Conservation (phyloP, 2,329 filamentous ascomycete genomes). For the Botrytis galanthina region DNA sequence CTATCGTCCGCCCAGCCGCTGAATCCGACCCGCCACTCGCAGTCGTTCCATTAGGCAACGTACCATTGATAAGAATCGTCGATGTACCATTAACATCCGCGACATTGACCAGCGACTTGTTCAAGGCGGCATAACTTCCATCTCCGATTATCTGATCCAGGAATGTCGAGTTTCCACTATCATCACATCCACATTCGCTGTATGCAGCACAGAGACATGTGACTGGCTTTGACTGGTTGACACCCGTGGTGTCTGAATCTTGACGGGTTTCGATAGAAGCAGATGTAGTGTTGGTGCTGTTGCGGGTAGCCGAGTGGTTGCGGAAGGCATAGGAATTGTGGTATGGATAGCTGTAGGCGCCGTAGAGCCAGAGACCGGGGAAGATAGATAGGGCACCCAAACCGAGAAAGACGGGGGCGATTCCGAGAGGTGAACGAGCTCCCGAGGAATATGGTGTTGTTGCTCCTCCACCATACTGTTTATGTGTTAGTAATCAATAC, state of each 20-base stretch:
- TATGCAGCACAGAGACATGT: conserved; percentile 58
- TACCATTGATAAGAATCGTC: conserved; percentile 73
- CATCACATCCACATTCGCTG: conserved; percentile 65
- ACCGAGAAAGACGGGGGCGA: conserved; percentile 54
- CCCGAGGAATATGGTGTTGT: conserved; percentile 59
- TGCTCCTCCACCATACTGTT: conserved; percentile 62
- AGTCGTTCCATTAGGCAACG: conserved; percentile 66
- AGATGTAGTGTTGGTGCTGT: conserved; percentile 38
- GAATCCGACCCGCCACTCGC: conserved; percentile 46
- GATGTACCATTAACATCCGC: conserved; percentile 60
- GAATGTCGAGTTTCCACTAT: conserved; percentile 59
- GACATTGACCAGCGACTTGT: conserved; percentile 61
- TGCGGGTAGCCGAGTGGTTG: conserved; percentile 42
- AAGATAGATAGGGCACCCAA: conserved; percentile 44
- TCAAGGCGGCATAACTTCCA: conserved; percentile 57
- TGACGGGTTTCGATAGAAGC: conserved; percentile 41
- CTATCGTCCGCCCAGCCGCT: conserved; percentile 25
- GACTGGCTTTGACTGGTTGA: conserved; percentile 59
- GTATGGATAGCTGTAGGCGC: conserved; percentile 61
- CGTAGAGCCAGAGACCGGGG: conserved; percentile 62
- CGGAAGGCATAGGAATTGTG: conserved; percentile 54
- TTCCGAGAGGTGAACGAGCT: conserved; percentile 45
- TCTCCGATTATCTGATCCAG: conserved; percentile 63
- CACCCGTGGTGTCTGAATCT: conserved; percentile 29
- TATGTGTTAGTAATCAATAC: background rate